Evolutionary conservation across 768 basidiomycete species (phyloP).

Genomic region (Paxillus ammoniavirescens): DNA sequence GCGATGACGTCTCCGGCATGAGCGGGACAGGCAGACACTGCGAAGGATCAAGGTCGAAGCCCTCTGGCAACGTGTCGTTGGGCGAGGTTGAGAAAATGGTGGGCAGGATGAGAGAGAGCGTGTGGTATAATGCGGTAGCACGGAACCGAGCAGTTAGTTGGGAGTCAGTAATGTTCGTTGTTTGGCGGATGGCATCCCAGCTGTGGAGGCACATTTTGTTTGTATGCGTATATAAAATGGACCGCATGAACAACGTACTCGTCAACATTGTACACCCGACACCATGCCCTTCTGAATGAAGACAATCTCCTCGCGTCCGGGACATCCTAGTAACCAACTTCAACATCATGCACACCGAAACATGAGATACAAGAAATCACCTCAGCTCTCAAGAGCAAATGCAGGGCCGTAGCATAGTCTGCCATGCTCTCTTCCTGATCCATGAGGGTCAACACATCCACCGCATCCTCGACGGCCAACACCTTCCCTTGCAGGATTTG

Average conservation of each 20-base stretch:
- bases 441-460: constrained; percentile 84
- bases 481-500: constrained; percentile 73
- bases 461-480: constrained; percentile 72
- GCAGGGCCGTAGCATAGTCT: constrained; percentile 69
- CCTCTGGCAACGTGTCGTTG: constrained; percentile 40
- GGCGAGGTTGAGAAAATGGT: constrained; percentile 22
- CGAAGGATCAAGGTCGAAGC: constrained; percentile 54
- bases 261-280: constrained; percentile 84
- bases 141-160: constrained; percentile 72
- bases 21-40: constrained; percentile 61
- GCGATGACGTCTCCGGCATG: constrained; percentile 57
- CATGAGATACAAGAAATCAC: constrained; percentile 34
- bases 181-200: constrained; percentile 76
- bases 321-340: constrained; percentile 45
- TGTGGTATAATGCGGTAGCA: constrained; percentile 71
- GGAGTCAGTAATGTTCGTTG: constrained; percentile 71
- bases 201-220: constrained; percentile 37
- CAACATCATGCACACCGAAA: not conserved
- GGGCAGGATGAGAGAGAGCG: constrained; percentile 50
- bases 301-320: constrained; percentile 69
- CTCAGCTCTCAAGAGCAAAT: constrained; percentile 56
- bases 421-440: constrained; percentile 62
- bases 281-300: constrained; percentile 79
- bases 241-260: constrained; percentile 53
- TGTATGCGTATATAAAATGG: not conserved